A percentile compares a stretch with the other conserved stretches of the same genome.
Evolutionary conservation across 768 basidiomycete genomes (phyloP).

Genomic region (Ephemerocybe angulata): DNA sequence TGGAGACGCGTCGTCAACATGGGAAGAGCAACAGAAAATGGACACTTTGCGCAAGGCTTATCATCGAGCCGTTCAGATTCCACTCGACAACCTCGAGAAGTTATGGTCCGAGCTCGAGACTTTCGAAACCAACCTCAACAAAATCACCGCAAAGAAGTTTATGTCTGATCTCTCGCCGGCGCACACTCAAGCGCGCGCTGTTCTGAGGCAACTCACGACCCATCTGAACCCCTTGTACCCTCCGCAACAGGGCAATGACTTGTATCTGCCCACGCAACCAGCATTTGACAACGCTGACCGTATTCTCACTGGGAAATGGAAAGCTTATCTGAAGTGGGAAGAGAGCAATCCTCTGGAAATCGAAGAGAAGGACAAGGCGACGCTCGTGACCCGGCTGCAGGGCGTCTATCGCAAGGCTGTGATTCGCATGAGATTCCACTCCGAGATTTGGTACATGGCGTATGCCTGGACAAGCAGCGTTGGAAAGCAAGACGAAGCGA

Average conservation of each 20-base stretch:
- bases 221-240: slow-evolving; percentile 65
- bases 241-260: slow-evolving; percentile 24
- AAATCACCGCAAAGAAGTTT: slow-evolving; percentile 95
- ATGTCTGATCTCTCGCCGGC: slow-evolving; percentile 88
- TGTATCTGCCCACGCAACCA: slow-evolving; percentile 68
- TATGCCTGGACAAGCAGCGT: slow-evolving; percentile 75
- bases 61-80: slow-evolving; percentile 91
- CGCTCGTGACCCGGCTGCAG: slow-evolving; percentile 66
- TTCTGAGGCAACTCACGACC: slow-evolving; percentile 74
- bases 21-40: slow-evolving; percentile 97
- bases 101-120: slow-evolving; percentile 93
- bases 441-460: slow-evolving; percentile 96
- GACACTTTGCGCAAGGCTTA: slow-evolving; percentile 89
- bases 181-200: slow-evolving; percentile 92
- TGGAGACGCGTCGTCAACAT: slow-evolving; percentile 78
- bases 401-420: slow-evolving; percentile 87
- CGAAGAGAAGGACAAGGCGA: slow-evolving; percentile 73
- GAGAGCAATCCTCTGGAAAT: slow-evolving; percentile 91
- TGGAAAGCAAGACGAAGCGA: slow-evolving; percentile 78
- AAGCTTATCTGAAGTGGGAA: slow-evolving; percentile 91
- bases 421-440: slow-evolving; percentile 89
- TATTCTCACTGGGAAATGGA: slow-evolving; percentile 81
- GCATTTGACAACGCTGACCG: slow-evolving; percentile 73
- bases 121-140: slow-evolving; percentile 87
- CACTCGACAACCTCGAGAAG: slow-evolving; percentile 86